Evolutionary conservation across 2,329 filamentous ascomycete species (phyloP).

Genomic region (Helminthosporium solani): DNA sequence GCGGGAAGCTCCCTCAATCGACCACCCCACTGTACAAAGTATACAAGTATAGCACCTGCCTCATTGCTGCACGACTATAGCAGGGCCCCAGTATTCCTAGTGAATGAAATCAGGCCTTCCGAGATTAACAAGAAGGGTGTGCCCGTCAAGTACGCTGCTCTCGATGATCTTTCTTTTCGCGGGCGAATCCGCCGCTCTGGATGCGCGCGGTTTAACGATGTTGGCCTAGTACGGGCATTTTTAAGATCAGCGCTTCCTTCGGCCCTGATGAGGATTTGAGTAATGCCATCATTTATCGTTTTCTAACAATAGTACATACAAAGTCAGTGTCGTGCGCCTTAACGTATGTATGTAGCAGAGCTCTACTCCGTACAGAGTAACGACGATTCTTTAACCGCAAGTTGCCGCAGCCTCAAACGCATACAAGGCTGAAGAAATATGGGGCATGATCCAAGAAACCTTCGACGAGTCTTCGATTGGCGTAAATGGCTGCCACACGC

Average conservation of each 20-base stretch:
- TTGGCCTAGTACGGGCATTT: slow-evolving; percentile 5
- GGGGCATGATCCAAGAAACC: neutral
- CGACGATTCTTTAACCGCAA: neutral
- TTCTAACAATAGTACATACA: neutral
- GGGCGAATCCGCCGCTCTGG: neutral
- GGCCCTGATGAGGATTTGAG: slow-evolving; percentile 2
- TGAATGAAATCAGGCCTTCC: slow-evolving; percentile 1
- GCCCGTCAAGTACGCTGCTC: neutral
- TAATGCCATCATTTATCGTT: neutral
- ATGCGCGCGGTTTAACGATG: neutral
- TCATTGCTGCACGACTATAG: neutral
- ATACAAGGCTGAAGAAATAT: neutral
- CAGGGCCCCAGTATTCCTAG: neutral
- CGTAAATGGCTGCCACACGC: slow-evolving; percentile 16
- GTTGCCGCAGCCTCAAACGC: neutral
- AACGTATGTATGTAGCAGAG: too few species aligned
- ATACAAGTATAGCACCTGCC: too few species aligned
- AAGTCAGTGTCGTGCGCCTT: too few species aligned
- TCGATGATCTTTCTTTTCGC: slow-evolving; percentile 1
- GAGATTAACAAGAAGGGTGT: neutral
- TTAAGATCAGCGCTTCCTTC: slow-evolving; percentile 5
- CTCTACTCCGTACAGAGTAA: too few species aligned
- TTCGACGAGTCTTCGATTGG: slow-evolving; percentile 19
- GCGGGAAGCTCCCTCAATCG: too few species aligned
- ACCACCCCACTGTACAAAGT: too few species aligned